Evolutionary conservation across 2,329 filamentous ascomycete species (phyloP).

Genomic region (Alternaria gaisen): DNA sequence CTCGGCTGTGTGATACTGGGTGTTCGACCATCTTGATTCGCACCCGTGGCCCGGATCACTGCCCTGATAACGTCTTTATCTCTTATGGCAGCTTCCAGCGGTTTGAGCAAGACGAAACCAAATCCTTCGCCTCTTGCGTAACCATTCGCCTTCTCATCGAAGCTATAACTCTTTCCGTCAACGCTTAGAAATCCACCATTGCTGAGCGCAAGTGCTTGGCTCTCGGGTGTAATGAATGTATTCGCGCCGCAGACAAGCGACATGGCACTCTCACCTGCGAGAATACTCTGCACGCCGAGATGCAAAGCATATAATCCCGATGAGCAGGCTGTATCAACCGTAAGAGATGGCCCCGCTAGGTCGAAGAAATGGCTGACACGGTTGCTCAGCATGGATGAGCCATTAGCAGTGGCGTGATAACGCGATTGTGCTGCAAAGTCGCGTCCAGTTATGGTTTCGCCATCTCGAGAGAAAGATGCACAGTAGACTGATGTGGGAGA

Average conservation of each 20-base stretch:
- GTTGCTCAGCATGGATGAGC: conserved; percentile 37
- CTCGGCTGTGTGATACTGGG: conserved; percentile 30
- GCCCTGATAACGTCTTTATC: conserved; percentile 35
- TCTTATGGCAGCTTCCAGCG: background rate
- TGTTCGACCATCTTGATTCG: conserved; percentile 20
- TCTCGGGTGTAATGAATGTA: conserved; percentile 10
- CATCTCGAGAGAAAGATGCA: conserved; percentile 14
- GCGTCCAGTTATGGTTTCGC: conserved; percentile 5
- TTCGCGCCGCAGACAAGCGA: conserved; percentile 15
- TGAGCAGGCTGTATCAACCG: conserved; percentile 38
- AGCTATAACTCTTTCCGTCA: conserved; percentile 6
- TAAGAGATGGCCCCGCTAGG: conserved; percentile 27
- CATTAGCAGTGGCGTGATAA: conserved; percentile 19
- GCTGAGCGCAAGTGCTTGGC: conserved; percentile 12
- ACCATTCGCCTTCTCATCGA: conserved; percentile 59
- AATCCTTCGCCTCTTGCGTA: conserved; percentile 70
- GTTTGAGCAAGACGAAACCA: conserved; percentile 64
- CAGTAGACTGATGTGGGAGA: conserved; percentile 23
- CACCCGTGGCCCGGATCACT: conserved; percentile 30
- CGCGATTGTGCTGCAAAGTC: conserved; percentile 9
- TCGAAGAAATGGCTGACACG: conserved; percentile 32
- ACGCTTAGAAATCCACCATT: conserved; percentile 5
- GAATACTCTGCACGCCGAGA: conserved; percentile 32
- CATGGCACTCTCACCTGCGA: conserved; percentile 30
- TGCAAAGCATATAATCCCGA: conserved; percentile 27